Conservation (phyloP, 148 eudicot genomes). For the Talinum fruticosum region DNA sequence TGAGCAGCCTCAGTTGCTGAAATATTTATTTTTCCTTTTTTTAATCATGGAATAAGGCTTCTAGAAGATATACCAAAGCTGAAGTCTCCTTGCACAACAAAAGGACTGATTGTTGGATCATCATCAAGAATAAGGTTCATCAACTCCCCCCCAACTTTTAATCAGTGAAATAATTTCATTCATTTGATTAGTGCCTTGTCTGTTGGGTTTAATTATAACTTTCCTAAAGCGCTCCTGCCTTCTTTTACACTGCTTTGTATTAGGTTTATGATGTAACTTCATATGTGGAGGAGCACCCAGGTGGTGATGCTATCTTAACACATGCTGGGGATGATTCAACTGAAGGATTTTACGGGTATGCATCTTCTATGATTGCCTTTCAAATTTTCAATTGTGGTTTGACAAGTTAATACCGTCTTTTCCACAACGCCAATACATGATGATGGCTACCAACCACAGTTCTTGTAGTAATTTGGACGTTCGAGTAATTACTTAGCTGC, state of each 20-base stretch:
- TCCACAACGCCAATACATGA: no score
- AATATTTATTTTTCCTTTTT: no score
- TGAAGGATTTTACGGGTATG: slow-evolving; percentile 86
- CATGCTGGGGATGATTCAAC: slow-evolving; percentile 96
- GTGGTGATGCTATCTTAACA: slow-evolving; percentile 89
- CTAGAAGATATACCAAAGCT: slow-evolving; percentile 53
- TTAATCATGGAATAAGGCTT: slow-evolving; percentile 28
- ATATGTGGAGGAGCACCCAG: slow-evolving; percentile 97
- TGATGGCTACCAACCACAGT: no score
- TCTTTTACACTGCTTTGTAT: slow-evolving; percentile 4
- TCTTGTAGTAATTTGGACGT: no score
- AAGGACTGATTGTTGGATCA: slow-evolving; percentile 93
- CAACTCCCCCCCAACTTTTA: not conserved
- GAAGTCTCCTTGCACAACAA: slow-evolving; percentile 80
- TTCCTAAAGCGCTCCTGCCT: not conserved
- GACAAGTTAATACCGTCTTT: no score
- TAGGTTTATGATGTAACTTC: slow-evolving; percentile 93
- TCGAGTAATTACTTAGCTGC: no score
- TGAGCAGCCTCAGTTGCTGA: no score
- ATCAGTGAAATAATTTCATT: no score
- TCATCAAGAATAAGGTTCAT: slow-evolving; percentile 84
- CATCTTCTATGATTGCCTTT: slow-evolving; percentile 1
- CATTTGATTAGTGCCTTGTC: not conserved
- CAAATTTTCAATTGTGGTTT: not conserved
- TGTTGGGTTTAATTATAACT: not conserved